phyloP scores from a whole-genome alignment of 495 filamentous ascomycete genomes.

The Neurospora terricola region DNA sequence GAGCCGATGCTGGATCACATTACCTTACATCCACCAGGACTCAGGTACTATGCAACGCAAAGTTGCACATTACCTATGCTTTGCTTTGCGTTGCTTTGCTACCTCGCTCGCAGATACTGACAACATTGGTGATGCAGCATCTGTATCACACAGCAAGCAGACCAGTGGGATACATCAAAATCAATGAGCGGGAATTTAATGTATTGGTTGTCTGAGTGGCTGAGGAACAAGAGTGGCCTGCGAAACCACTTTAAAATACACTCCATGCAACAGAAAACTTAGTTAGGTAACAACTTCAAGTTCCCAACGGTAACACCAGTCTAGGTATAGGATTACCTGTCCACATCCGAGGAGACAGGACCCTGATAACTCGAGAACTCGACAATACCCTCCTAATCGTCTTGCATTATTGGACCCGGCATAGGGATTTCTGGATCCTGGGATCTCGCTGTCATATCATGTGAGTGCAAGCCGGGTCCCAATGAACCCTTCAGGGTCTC shows the following conservation, averaged over 20 bases:
- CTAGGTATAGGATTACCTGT: background rate
- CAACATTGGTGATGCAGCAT: background rate
- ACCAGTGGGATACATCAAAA: no score
- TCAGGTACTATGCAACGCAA: background rate
- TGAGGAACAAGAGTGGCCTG: no score
- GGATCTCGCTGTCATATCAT: background rate
- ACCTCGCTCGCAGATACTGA: background rate
- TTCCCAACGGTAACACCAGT: no score
- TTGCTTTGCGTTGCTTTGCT: background rate
- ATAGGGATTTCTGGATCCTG: background rate
- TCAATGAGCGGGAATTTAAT: no score
- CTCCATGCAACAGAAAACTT: no score
- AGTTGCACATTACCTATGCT: background rate
- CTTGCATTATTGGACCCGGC: background rate
- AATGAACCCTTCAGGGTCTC: background rate
- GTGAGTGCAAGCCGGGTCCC: background rate
- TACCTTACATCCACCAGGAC: background rate
- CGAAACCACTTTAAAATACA: no score
- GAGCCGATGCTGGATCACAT: background rate
- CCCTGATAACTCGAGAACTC: background rate
- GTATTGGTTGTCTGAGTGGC: no score
- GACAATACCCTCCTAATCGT: background rate
- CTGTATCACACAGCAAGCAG: background rate
- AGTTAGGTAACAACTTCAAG: no score
- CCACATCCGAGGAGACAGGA: background rate